Base-by-base conservation (phyloP, 441 rosid genomes). In the Omphalea diandra region DNA sequence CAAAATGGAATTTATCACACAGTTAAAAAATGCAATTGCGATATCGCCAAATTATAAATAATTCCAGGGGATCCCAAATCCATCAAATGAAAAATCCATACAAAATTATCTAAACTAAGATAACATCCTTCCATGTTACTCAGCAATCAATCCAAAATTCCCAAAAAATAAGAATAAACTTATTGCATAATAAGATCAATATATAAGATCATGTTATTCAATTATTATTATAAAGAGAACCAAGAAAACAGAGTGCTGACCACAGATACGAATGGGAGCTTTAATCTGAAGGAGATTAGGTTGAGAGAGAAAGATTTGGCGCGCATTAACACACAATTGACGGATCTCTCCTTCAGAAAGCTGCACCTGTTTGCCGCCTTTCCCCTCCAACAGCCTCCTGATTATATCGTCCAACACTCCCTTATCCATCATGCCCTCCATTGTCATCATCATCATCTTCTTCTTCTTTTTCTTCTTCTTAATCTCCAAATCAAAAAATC, bases 331-430 rank as follows among this genome's bases (percentile, higher is more conserved):
- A 76, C 99, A 95, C 53, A 93, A 91, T 77, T 93, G 99, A 71
- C 98, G 98, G 85, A 93, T 93, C 92, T 93, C 99, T 59, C 81
- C 84, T 82, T 95, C 99, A 0, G 98, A 95, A 46, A 93, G 86
- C 86, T 93, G 97, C 62, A 90, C 99, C 71, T 93, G 99, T 73
- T 86, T 93, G 8, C 92, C 91, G 72, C 93, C 98, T 89, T 81
- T 93, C 8, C 98, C 97, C 44, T 89, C 99, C 82, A 95, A 77
- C 20, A 95, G 72, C 81, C 99, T 90, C 76, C 94, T 82, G 52
- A 93, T 89, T n/a, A 95, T 89, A 72, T 95, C 99, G 80, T 95
- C 97, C 87, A 95, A 73, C 8, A 86, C 95, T 55, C 84, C 80
- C 72, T 78, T 85, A 79, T 93, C 96, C 94, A 91, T 85, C 88